Percentiles rank a stretch among this genome's conserved stretches.
Conservation (phyloP, 2,329 filamentous ascomycete genomes). For the Mollisia scopiformis region DNA sequence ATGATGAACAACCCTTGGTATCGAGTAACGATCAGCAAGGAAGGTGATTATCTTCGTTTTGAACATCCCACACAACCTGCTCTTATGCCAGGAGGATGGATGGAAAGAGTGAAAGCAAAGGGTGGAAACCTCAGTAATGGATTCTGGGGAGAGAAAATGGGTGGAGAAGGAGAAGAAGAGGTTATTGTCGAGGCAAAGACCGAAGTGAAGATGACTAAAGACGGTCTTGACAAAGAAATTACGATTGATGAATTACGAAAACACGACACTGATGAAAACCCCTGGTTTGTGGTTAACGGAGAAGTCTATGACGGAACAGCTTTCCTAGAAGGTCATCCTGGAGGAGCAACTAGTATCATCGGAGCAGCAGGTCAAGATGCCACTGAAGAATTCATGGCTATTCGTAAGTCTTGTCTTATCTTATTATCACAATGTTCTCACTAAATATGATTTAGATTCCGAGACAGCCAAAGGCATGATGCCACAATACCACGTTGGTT, state of each 20-base stretch:
- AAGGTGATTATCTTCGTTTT: constrained; percentile 68
- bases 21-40: constrained; percentile 74
- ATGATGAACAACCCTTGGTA: constrained; percentile 99
- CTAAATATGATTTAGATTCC: constrained; percentile 63
- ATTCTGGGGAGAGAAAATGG: constrained; percentile 77
- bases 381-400: constrained; percentile 88
- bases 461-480: constrained; percentile 94
- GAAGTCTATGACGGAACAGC: constrained; percentile 86
- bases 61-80: constrained; percentile 88
- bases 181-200: constrained; percentile 53
- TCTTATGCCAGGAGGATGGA: constrained; percentile 82
- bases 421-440: constrained; percentile 12
- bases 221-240: constrained; percentile 64
- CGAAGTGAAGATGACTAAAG: constrained; percentile 79
- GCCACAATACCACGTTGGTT: constrained; percentile 81
- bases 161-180: constrained; percentile 51
- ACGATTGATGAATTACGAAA: constrained; percentile 71
- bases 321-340: constrained; percentile 83
- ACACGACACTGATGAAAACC: constrained; percentile 65
- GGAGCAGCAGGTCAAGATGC: constrained; percentile 81
- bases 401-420: constrained; percentile 63
- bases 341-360: constrained; percentile 82
- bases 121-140: constrained; percentile 82
- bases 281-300: constrained; percentile 88
- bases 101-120: constrained; percentile 84